Evolutionary conservation across 2,329 filamentous ascomycete species (phyloP).

Genomic region (Nakataea oryzae): DNA sequence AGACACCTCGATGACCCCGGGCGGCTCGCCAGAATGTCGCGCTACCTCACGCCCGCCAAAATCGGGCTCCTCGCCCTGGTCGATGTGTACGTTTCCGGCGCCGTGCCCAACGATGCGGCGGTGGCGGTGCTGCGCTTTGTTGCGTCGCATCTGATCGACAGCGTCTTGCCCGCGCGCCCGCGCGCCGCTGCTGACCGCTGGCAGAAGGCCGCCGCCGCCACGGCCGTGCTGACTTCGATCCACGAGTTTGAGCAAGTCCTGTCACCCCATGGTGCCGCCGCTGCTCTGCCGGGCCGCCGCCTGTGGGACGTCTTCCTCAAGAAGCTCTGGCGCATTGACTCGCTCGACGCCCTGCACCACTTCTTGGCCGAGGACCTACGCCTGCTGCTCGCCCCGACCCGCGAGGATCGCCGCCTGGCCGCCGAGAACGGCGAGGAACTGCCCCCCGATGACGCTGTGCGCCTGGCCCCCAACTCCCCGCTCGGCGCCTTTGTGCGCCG

Average conservation of each 20-base stretch:
- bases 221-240: conserved; percentile 35
- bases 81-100: conserved; percentile 69
- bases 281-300: conserved; percentile 60
- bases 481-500: conserved; percentile 73
- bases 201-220: conserved; percentile 36
- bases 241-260: conserved; percentile 51
- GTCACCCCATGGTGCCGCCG: conserved; percentile 35
- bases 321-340: conserved; percentile 75
- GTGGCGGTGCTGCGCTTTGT: conserved; percentile 29
- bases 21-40: conserved; percentile 24
- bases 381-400: conserved; percentile 48
- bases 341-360: conserved; percentile 65
- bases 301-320: conserved; percentile 81
- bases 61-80: conserved; percentile 73
- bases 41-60: conserved; percentile 82
- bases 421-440: conserved; percentile 40
- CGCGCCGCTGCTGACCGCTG: conserved; percentile 23
- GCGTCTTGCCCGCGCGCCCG: conserved; percentile 18
- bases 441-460: conserved; percentile 40
- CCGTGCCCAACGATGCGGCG: conserved; percentile 28
- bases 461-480: conserved; percentile 63
- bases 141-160: conserved; percentile 35
- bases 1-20: no score
- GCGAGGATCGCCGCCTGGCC: conserved; percentile 47
- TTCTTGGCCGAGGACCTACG: conserved; percentile 55